Evolutionary conservation across 352 stramenopile genomes (phyloP), one percentile per base, ranked within the genome.

Genomic region (Phytophthora meadii): DNA sequence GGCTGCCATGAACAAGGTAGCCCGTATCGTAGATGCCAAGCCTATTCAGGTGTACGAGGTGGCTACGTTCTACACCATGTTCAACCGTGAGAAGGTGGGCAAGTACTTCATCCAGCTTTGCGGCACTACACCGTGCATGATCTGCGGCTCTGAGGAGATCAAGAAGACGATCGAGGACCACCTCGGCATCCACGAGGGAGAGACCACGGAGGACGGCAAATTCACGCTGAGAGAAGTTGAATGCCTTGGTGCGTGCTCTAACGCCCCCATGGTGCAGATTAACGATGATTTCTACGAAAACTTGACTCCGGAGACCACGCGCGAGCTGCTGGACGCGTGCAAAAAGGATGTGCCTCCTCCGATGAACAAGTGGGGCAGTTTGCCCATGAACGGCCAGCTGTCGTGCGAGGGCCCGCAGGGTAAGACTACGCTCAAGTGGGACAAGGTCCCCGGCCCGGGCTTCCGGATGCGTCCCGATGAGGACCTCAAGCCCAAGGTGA

Each of bases 51-150:
- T 99, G 10, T 99, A 99, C 76, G 97, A 99, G 74, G 98, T 99
- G 22, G 98, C 98, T 17, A 99, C 96, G 34, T 99, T 99, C 77
- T 99, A 99, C 88, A 99, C 98, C 69, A 99, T 99, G 98, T 99
- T 99, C 84, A 99, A 95, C 80, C 70, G 81, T 45, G 95, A 98
- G 63, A 98, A 98, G 72, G 90, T 97, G 46, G 93, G 92, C 79
- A 98, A 97, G 82, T 98, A 96, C 79, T 97, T 97, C 64, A 97
- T 98, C 65, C 93, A 98, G 79, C 86, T 99, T 11, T 99, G 98
- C 69, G 97, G 98, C 62, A 99, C 98, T 12, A 99, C 98, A 51
- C 98, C 98, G 19, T 99, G 98, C 87, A 99, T 99, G 98, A 99
- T 99, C 72, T 99, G 96, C 74, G 98, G 98, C 49, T 97, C 93